Conservation (phyloP, 2,329 filamentous ascomycete genomes). For the Laburnicola sp. region DNA sequence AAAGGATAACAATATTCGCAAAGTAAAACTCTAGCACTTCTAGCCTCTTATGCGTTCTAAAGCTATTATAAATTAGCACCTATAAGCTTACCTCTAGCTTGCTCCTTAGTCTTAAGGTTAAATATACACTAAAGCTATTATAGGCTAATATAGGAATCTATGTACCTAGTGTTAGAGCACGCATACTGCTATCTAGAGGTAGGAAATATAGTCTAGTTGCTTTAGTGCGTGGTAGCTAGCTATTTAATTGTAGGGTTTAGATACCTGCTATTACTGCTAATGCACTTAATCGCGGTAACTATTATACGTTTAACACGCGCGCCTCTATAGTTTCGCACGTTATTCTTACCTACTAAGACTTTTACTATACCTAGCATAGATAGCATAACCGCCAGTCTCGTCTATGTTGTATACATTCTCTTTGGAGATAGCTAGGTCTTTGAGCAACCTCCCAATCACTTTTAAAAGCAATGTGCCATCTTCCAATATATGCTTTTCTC, state of each 20-base stretch:
- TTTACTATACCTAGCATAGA: conserved; percentile 8
- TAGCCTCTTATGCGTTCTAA: too few relatives aligned
- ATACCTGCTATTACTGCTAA: conserved; percentile 16
- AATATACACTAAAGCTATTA: too few relatives aligned
- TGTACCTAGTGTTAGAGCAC: conserved; percentile 13
- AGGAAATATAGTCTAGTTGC: too few relatives aligned
- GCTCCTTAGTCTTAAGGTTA: too few relatives aligned
- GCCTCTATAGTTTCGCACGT: conserved; percentile 16
- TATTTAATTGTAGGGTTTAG: conserved; percentile 15
- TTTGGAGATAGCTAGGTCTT: neutral
- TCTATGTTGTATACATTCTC: conserved; percentile 21
- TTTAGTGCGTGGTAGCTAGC: conserved; percentile 9
- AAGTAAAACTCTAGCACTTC: too few relatives aligned
- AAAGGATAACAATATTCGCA: too few relatives aligned
- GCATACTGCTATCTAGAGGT: conserved; percentile 19
- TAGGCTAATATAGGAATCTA: too few relatives aligned
- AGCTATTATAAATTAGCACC: too few relatives aligned
- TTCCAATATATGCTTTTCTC: conserved; percentile 17
- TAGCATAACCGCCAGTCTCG: conserved; percentile 21
- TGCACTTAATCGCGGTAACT: conserved; percentile 18
- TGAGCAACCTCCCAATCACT: conserved; percentile 9
- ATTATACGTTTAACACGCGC: conserved; percentile 17
- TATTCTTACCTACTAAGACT: conserved; percentile 17
- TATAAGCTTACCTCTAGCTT: too few relatives aligned
- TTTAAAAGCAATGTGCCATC: conserved; percentile 9